phyloP scores from a whole-genome alignment of 441 rosid species.

The Croton setiger region DNA sequence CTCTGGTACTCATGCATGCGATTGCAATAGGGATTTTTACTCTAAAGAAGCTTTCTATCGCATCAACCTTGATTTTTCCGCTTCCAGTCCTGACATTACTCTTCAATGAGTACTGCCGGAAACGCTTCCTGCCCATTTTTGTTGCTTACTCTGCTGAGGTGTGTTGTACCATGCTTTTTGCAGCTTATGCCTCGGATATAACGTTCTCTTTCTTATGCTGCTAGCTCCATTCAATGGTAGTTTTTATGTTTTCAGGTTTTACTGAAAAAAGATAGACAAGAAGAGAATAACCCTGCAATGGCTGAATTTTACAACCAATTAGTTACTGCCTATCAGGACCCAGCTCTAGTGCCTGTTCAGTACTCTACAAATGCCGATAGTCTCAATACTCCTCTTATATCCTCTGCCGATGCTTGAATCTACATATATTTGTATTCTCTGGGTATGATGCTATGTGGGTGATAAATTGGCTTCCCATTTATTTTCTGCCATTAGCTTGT shows the following conservation, averaged over 20 bases:
- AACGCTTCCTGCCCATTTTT: constrained; percentile 88
- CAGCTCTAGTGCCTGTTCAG: constrained; percentile 62
- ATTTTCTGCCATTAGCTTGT: not conserved
- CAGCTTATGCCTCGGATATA: not conserved
- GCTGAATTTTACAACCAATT: constrained; percentile 49
- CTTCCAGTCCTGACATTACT: constrained; percentile 82
- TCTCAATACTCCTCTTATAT: constrained; percentile 64
- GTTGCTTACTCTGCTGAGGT: constrained; percentile 86
- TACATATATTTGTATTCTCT: not conserved
- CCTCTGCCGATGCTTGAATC: constrained; percentile 40
- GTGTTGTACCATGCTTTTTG: constrained; percentile 15
- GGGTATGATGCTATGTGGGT: no score
- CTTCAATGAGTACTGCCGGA: constrained; percentile 93
- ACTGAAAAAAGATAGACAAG: constrained; percentile 74
- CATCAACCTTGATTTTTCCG: constrained; percentile 66
- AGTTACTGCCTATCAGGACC: constrained; percentile 74
- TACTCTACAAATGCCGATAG: constrained; percentile 46
- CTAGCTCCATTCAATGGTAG: not conserved
- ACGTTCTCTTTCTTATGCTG: not conserved
- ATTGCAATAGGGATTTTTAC: constrained; percentile 86
- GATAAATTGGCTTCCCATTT: no score
- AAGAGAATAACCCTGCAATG: constrained; percentile 51
- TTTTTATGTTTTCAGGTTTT: constrained; percentile 45
- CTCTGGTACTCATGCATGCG: constrained; percentile 87
- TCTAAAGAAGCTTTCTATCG: constrained; percentile 68